Evolutionary conservation across 257 asterid species (phyloP).

Genomic region (Solanum sejunctum): DNA sequence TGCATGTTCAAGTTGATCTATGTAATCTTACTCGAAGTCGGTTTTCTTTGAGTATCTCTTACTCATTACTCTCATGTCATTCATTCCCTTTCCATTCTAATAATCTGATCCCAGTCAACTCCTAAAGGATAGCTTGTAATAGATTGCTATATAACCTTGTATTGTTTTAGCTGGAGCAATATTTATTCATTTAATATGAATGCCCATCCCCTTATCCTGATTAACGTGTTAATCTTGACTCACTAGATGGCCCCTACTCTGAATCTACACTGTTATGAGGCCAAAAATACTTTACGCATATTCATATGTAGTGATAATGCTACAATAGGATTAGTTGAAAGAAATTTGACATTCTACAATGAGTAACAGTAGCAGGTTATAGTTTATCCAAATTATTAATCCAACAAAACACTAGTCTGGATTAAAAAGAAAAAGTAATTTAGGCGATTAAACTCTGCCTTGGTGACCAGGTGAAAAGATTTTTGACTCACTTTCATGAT

Average conservation of each 20-base stretch:
- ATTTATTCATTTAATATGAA: neutral
- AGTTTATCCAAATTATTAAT: too few species aligned
- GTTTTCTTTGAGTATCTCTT: neutral
- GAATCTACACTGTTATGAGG: neutral
- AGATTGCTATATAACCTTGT: neutral
- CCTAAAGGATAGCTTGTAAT: neutral
- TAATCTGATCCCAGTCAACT: neutral
- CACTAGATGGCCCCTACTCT: neutral
- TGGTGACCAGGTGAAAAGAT: neutral
- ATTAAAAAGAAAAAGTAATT: too few species aligned
- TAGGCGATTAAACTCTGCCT: too few species aligned
- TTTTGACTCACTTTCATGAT: neutral
- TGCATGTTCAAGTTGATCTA: neutral
- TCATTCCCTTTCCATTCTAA: neutral
- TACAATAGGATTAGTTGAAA: neutral
- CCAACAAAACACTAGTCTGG: too few species aligned
- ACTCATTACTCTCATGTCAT: neutral
- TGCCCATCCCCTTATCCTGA: neutral
- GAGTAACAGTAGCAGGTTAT: neutral
- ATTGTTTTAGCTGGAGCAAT: neutral
- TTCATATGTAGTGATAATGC: neutral
- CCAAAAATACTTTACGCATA: neutral
- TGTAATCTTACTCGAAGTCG: neutral
- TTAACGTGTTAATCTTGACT: neutral
- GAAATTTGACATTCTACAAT: neutral